Evolutionary conservation across 805 yeast species (phyloP), one percentile per base, ranked within the genome.

Genomic region (Pichia sporocuriosa): DNA sequence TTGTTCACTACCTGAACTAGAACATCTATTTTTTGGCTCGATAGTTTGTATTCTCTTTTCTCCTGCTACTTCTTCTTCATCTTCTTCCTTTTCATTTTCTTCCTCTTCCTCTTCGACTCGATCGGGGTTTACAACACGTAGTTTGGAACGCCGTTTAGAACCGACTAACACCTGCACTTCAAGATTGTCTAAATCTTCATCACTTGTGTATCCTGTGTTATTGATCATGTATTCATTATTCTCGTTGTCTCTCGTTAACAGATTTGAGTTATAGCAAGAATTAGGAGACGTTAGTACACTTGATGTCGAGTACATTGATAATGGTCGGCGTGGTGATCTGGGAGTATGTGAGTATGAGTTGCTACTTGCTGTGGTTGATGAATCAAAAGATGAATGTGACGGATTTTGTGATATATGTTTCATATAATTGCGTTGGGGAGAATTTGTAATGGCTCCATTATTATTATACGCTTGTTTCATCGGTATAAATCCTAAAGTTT

Each of bases 101-200:
- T 38, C 39, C 10, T 32, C 35, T 1, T 31, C 33, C 50, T 76
- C 83, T 0, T n/a, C n/a, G n/a, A n/a, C n/a, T n/a, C n/a, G n/a
- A 12, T 26, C 29, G n/a, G 89, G 89, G 52, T 82, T 82, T 35
- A 76, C 69, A 28, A 82, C 75, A 27, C 82, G 58, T 33, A 82
- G 62, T 40, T 71, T 70, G 1, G 81, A 70, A 44, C 84, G 63
- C 49, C 87, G 64, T 53, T 74, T 75, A 13, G 84, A 75, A 45
- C 83, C 74, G 7, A 82, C 87, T 45, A 82, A 59, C 8, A 82
- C 82, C 57, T 82, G 89, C 2, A 80, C 89, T 48, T 82, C 88
- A 49, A 79, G 54, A 24, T 67, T 65, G 16, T 68, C 69, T 41
- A 75, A 69, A 12, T 69, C 61, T 17, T 69, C 67, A 28, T 66